Percentiles rank a stretch among this genome's conserved stretches.
Evolutionary conservation across 805 yeast genomes (phyloP).

Genomic region (Saccharomycopsis capsularis): DNA sequence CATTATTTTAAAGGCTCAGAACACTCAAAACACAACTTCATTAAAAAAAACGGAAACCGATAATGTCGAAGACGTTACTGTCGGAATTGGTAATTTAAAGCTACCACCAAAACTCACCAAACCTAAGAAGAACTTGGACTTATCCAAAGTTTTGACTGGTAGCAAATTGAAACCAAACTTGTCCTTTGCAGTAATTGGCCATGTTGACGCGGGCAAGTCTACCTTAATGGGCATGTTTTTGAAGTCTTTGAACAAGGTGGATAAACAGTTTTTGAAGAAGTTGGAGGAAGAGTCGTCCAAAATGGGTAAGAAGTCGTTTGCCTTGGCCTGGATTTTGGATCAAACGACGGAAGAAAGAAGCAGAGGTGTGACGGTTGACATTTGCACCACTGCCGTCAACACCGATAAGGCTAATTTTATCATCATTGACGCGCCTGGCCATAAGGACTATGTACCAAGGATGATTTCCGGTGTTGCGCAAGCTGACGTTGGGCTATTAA

Average conservation of each 20-base stretch:
- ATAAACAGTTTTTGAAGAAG: slow-evolving; percentile 55
- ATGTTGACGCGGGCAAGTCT: slow-evolving; percentile 81
- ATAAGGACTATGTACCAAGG: slow-evolving; percentile 74
- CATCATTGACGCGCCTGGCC: slow-evolving; percentile 83
- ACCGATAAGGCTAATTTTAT: slow-evolving; percentile 50
- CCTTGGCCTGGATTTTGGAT: slow-evolving; percentile 82
- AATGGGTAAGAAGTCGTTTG: slow-evolving; percentile 71
- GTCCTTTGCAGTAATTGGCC: slow-evolving; percentile 78
- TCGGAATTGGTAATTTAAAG: slow-evolving; percentile 4
- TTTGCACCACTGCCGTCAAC: slow-evolving; percentile 61
- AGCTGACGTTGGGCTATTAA: slow-evolving; percentile 68
- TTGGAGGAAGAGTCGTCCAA: slow-evolving; percentile 57
- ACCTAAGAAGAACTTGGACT: slow-evolving; percentile 39
- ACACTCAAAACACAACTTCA: slow-evolving; percentile 24
- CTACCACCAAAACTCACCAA: slow-evolving; percentile 30
- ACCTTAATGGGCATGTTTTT: slow-evolving; percentile 70
- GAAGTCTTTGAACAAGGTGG: slow-evolving; percentile 60
- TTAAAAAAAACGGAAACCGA: slow-evolving; percentile 12
- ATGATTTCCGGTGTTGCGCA: slow-evolving; percentile 80
- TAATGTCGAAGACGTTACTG: slow-evolving; percentile 16
- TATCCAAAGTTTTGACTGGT: slow-evolving; percentile 28
- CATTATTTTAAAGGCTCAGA: slow-evolving; percentile 52
- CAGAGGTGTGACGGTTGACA: slow-evolving; percentile 75
- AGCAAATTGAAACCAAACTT: slow-evolving; percentile 44
- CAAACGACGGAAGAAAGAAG: slow-evolving; percentile 69